Conservation (phyloP, 768 basidiomycete genomes). For the Hygrophorus pudorinus region DNA sequence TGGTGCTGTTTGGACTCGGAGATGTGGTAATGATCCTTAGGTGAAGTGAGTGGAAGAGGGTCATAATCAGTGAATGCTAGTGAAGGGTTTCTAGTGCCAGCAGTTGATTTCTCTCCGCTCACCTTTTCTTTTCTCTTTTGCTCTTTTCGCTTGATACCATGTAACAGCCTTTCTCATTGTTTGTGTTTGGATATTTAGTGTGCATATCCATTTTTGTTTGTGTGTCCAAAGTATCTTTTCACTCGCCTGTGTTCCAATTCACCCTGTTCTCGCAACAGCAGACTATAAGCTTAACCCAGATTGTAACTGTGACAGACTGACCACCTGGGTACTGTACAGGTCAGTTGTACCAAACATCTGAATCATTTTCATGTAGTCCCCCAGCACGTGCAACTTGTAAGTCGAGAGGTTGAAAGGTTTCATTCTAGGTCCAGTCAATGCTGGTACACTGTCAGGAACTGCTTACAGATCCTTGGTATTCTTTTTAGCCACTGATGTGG, state of each 20-base stretch:
- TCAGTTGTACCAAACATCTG: conserved; percentile 5
- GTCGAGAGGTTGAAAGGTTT: background rate
- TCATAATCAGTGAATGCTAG: conserved; percentile 2
- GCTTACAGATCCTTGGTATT: too few relatives aligned
- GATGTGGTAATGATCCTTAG: conserved; percentile 11
- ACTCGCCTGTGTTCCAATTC: conserved; percentile 22
- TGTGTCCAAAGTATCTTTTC: conserved; percentile 20
- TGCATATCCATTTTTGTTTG: conserved; percentile 17
- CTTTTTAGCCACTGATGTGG: too few relatives aligned
- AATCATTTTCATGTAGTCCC: background rate
- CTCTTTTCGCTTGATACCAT: background rate
- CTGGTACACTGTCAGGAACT: too few relatives aligned
- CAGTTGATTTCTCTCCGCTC: background rate
- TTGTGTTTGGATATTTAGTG: conserved; percentile 16
- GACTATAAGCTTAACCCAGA: background rate
- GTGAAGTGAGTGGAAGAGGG: conserved; percentile 1
- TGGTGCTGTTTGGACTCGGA: conserved; percentile 12
- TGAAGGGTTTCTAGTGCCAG: too few relatives aligned
- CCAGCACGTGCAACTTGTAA: conserved; percentile 5
- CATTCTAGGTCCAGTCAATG: too few relatives aligned
- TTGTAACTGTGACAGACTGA: background rate
- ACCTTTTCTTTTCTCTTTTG: too few relatives aligned
- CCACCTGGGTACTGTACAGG: conserved; percentile 2
- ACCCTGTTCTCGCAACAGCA: conserved; percentile 15
- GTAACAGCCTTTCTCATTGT: conserved; percentile 6